Evolutionary conservation across 2,329 filamentous ascomycete genomes (phyloP), one percentile per base, ranked within the genome.

Genomic region (Pochonia chlamydosporia): DNA sequence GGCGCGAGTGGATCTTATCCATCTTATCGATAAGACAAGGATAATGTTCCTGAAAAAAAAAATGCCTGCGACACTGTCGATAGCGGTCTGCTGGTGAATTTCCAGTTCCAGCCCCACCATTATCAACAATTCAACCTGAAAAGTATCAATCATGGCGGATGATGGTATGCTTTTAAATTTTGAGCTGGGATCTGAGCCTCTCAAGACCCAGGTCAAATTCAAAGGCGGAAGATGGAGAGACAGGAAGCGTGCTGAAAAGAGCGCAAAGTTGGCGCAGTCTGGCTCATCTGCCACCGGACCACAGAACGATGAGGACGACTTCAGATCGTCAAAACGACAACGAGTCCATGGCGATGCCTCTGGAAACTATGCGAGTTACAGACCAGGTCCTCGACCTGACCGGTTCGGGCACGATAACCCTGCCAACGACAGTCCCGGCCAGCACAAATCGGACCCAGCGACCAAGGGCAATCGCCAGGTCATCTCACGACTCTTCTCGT

Each of bases 81-180:
- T 28, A 26, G 21, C 25, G 20, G 18, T 23, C 20, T 35, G 25
- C 18, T 25, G 25, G 24, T 40, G 16, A 41, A 36, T n/a, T 25
- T 48, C 25, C 40, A 37, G 44, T 30, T 20, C 36, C 9, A 41
- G 39, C 52, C 49, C 49, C 48, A 49, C 46, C 44, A 42, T 33
- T 25, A 10, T 33, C 44, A 28, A 31, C 39, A 21, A 39, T 33
- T 35, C 39, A 18, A 39, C 20, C 44, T 11, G 35, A 18, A 35
- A 39, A 14, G 8, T 16, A 18, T 24, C 37, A 33, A 53, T 39
- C 51, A 96, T 97, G 91, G 88, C 88, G 44, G 91, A 97, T 73
- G 88, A 95, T 82, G 90, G 90, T 56, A 87, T 99, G 81, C 79
- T 96, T 48, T 74, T 97, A 63, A 97, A 97, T 60, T 96, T 97